phyloP scores from a whole-genome alignment of 1,139 yeast species.

The Suhomyces maxii region DNA sequence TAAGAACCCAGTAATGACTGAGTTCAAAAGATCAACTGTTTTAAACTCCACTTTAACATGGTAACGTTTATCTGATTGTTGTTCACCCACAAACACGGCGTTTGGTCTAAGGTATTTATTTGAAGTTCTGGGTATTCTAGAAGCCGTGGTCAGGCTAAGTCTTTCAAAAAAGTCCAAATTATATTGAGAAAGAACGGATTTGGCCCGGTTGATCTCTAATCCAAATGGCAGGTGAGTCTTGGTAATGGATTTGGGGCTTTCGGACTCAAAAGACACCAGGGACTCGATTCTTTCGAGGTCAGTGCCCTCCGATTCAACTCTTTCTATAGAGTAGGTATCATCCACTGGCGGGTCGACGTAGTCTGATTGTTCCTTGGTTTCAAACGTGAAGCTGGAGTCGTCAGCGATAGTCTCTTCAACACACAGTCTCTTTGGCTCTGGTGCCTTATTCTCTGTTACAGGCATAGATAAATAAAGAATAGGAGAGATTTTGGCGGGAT shows the following conservation, averaged over 20 bases:
- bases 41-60: slow-evolving; percentile 73
- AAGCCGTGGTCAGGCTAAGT: neutral
- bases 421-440: slow-evolving; percentile 7
- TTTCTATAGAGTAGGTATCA: slow-evolving; percentile 2
- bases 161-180: neutral
- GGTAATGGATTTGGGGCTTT: neutral
- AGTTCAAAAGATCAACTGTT: slow-evolving; percentile 61
- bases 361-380: slow-evolving; percentile 3
- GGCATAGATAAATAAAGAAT: slow-evolving; percentile 8
- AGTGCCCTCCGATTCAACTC: slow-evolving; percentile 1
- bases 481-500: neutral
- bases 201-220: slow-evolving; percentile 1
- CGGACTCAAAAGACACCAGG: neutral
- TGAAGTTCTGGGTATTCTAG: slow-evolving; percentile 13
- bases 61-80: slow-evolving; percentile 69
- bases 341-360: neutral
- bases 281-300: neutral
- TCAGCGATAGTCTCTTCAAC: neutral
- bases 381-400: slow-evolving; percentile 3
- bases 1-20: slow-evolving; percentile 72
- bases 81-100: slow-evolving; percentile 65
- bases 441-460: slow-evolving; percentile 9
- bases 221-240: neutral
- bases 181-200: slow-evolving; percentile 1
- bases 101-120: slow-evolving; percentile 59